Evolutionary conservation across 306 rosid genomes (phyloP).

Genomic region (Cicer chorassanicum): DNA sequence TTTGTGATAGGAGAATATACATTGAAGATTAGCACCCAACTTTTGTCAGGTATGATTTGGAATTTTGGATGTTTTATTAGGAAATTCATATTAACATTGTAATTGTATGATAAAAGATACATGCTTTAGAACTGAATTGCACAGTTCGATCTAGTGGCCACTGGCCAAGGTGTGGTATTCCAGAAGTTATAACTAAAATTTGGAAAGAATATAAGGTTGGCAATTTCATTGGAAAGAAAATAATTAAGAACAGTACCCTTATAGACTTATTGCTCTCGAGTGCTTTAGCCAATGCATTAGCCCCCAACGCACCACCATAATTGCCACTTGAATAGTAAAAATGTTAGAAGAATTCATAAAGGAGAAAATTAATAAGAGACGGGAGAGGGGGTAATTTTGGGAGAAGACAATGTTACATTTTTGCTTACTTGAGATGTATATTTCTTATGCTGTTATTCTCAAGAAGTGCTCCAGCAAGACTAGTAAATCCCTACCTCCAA

Average conservation of each 20-base stretch:
- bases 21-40: slow-evolving; percentile 21
- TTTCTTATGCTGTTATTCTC: slow-evolving; percentile 77
- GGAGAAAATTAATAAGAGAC: slow-evolving; percentile 29
- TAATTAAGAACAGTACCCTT: slow-evolving; percentile 69
- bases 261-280: slow-evolving; percentile 92
- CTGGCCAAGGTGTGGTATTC: slow-evolving; percentile 23
- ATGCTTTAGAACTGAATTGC: slow-evolving; percentile 22
- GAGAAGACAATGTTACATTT: slow-evolving; percentile 24
- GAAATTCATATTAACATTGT: slow-evolving; percentile 18
- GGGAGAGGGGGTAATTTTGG: too few relatives aligned
- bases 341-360: slow-evolving; percentile 38
- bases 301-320: slow-evolving; percentile 98
- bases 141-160: slow-evolving; percentile 19
- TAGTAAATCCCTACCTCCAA: slow-evolving; percentile 92
- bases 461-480: slow-evolving; percentile 92
- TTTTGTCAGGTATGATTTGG: slow-evolving; percentile 10
- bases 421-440: slow-evolving; percentile 84
- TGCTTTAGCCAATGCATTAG: slow-evolving; percentile 92
- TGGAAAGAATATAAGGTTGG: slow-evolving; percentile 11
- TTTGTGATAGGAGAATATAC: slow-evolving; percentile 21
- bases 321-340: slow-evolving; percentile 75
- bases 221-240: slow-evolving; percentile 42
- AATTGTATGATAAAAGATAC: slow-evolving; percentile 10
- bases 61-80: slow-evolving; percentile 6
- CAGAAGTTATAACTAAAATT: slow-evolving; percentile 20